Evolutionary conservation across 345 rosid genomes (phyloP).

Genomic region (Aurinia saxatilis): DNA sequence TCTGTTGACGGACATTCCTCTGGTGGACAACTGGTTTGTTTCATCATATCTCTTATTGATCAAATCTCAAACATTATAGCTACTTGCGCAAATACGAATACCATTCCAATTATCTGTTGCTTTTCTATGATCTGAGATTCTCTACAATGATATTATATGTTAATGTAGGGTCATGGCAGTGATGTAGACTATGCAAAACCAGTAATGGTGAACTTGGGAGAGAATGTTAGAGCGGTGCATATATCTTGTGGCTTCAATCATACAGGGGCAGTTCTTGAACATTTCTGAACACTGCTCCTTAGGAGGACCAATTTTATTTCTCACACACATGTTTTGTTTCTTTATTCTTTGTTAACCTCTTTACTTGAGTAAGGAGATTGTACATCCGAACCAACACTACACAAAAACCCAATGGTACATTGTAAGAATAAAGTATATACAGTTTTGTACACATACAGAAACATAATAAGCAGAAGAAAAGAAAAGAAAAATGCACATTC

Average conservation of each 20-base stretch:
- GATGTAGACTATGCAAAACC: conserved; percentile 78
- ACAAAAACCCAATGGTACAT: background rate
- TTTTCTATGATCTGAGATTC: background rate
- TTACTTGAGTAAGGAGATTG: background rate
- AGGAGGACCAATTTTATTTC: background rate
- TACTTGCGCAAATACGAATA: too few relatives aligned
- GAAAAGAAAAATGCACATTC: too few relatives aligned
- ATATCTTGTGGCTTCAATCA: conserved; percentile 94
- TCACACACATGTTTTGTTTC: background rate
- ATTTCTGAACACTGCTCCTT: conserved; percentile 15
- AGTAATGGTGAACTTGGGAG: conserved; percentile 37
- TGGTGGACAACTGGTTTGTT: conserved; percentile 88
- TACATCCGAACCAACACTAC: background rate
- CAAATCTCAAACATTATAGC: background rate
- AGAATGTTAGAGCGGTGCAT: conserved; percentile 55
- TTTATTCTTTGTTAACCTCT: background rate
- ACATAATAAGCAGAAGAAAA: background rate
- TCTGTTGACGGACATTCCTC: conserved; percentile 88
- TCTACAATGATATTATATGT: background rate
- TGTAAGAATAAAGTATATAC: conserved; percentile 16
- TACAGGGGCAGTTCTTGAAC: conserved; percentile 68
- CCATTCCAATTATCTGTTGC: too few relatives aligned
- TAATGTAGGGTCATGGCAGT: conserved; percentile 73
- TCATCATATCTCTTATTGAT: conserved; percentile 15
- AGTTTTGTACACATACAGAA: too few relatives aligned